Evolutionary conservation across 768 basidiomycete species (phyloP).

Genomic region (Boletus coccyginus): DNA sequence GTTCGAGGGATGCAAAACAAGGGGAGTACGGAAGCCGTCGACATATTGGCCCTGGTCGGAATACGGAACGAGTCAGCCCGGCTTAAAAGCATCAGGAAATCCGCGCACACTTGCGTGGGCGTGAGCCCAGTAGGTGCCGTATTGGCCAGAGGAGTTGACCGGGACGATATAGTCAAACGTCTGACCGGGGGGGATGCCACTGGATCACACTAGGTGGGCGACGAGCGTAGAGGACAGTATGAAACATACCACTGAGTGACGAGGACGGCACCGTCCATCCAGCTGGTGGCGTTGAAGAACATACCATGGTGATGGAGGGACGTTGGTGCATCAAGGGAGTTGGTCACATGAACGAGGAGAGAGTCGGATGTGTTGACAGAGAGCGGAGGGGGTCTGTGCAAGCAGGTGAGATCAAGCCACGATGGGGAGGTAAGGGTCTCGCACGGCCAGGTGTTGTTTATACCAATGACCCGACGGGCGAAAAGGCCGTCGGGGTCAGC

Average conservation of each 20-base stretch:
- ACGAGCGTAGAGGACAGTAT: fast-evolving
- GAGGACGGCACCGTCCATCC: conserved; percentile 85
- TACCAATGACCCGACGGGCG: conserved; percentile 75
- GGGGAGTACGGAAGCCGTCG: conserved; percentile 87
- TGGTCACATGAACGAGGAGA: conserved; percentile 72
- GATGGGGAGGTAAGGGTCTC: conserved; percentile 27
- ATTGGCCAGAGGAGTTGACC: conserved; percentile 62
- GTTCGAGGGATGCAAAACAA: conserved; percentile 68
- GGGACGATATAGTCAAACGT: conserved; percentile 76
- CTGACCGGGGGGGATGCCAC: conserved; percentile 74
- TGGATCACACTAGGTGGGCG: conserved; percentile 20
- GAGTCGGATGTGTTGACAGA: conserved; percentile 69
- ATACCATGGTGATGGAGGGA: conserved; percentile 93
- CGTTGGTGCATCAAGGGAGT: conserved; percentile 63
- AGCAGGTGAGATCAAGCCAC: background rate
- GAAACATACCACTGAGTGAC: conserved; percentile 74
- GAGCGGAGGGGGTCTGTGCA: conserved; percentile 73
- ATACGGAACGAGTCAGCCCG: background rate
- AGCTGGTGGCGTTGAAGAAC: conserved; percentile 85
- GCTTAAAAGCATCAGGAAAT: background rate
- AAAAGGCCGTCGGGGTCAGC: conserved; percentile 84
- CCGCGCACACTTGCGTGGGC: conserved; percentile 49
- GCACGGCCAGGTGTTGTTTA: conserved; percentile 94
- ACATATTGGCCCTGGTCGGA: conserved; percentile 75
- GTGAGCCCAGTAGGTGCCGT: conserved; percentile 83